Base-by-base conservation (phyloP, 768 basidiomycete species). In the Trametes cubensis region DNA sequence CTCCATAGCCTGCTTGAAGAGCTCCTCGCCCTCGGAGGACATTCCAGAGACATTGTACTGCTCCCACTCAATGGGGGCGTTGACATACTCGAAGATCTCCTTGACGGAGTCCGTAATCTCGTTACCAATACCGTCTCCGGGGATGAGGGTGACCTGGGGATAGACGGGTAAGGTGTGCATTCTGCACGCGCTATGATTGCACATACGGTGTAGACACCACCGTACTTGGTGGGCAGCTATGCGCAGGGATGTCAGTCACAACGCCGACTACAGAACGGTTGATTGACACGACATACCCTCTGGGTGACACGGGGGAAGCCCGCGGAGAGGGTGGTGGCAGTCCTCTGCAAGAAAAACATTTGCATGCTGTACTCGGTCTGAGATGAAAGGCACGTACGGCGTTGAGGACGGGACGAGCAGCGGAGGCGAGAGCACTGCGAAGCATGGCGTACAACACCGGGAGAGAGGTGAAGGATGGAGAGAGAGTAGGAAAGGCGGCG, bases 101-200 rank as follows among this genome's bases (percentile, higher is more conserved):
- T 99, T 98, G 68, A 99, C 95, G 1, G 94, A 95, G 78, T 96
- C 93, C 62, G 96, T 94, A 72, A 99, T 94, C 79, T 99, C 97
- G 70, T 86, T 85, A 65, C 97, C 97, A 71, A 99, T 89, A 79
- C 97, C 97, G 73, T 99, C 97, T 67, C 97, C 97, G 47, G 96
- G 95, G 69, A 98, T 96, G 72, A 98, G 87, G 61, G 95, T 98
- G 69, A 97, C 94, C 92, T 94, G 48, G 17, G 25, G 28, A 20
- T 21, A 53, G 4, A n/a, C 17, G 11, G 49, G 62, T 54, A 48
- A 21, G 44, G 60, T 42, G 55, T 47, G 51, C 40, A 46, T 54
- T 55, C 39, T 62, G 26, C 15, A 30, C 38, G 51, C 41, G 63
- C 55, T 56, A 47, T 30, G 49, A 46, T 63, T 45, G 45, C 45